phyloP scores from a whole-genome alignment of 345 rosid species.

The Citrus mangshanensis region DNA sequence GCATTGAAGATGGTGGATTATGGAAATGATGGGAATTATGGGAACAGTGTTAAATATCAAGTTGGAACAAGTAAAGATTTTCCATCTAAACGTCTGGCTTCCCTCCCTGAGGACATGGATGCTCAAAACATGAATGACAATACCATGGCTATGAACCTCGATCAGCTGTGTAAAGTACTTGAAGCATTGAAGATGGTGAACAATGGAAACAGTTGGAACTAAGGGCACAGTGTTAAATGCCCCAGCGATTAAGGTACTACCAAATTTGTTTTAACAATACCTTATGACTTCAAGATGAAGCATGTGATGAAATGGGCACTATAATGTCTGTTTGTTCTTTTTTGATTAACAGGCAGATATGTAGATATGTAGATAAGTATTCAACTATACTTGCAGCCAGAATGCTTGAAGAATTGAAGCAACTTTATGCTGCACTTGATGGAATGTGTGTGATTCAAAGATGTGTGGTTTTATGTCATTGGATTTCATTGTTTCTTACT shows the following conservation, averaged over 20 bases:
- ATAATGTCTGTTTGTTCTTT: too few species aligned
- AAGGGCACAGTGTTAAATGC: neutral
- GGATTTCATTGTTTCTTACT: too few species aligned
- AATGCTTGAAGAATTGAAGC: too few species aligned
- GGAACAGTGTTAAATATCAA: neutral
- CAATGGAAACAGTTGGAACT: too few species aligned
- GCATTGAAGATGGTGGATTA: neutral
- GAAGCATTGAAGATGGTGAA: neutral
- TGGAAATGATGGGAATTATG: too few species aligned
- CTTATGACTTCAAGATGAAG: neutral
- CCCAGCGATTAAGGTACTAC: neutral
- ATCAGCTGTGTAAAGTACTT: neutral
- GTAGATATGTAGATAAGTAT: too few species aligned
- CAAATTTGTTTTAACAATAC: too few species aligned
- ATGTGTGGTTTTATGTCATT: too few species aligned
- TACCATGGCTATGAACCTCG: neutral
- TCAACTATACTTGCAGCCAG: too few species aligned
- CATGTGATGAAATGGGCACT: neutral
- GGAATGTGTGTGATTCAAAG: too few species aligned
- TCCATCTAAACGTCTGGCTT: neutral
- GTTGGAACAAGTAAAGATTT: too few species aligned
- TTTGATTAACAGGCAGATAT: neutral
- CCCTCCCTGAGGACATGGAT: neutral
- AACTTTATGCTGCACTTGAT: too few species aligned
- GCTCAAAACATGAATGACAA: neutral